Evolutionary conservation across 208 protist genomes (phyloP).

Genomic region (Tritrichomonas foetus): DNA sequence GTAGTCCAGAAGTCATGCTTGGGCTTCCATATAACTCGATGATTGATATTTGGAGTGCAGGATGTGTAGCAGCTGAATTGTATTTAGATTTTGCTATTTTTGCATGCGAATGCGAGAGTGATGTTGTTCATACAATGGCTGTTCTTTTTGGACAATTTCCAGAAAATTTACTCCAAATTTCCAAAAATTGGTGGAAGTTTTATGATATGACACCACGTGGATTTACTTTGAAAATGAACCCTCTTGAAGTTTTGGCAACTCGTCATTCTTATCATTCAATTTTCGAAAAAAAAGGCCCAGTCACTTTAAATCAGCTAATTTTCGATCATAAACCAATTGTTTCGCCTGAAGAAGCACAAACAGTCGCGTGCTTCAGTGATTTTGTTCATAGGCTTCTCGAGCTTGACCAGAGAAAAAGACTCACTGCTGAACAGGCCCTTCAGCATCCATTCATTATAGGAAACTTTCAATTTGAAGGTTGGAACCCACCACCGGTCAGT

Average conservation of each 20-base stretch:
- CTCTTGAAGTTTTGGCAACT: neutral
- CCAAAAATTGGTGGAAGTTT: neutral
- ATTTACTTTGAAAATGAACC: neutral
- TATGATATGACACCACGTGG: neutral
- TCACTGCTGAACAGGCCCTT: constrained; percentile 44
- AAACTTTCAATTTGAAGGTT: neutral
- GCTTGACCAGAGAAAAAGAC: constrained; percentile 43
- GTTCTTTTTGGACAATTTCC: neutral
- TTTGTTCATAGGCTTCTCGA: constrained; percentile 49
- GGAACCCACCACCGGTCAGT: neutral
- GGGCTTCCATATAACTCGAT: neutral
- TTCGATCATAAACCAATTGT: neutral
- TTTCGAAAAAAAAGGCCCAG: neutral
- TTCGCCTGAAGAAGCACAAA: neutral
- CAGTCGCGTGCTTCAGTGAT: constrained; percentile 33
- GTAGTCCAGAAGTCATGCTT: constrained; percentile 74
- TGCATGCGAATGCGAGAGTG: neutral
- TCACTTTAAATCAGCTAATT: neutral
- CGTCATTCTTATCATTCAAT: neutral
- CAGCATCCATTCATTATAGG: constrained; percentile 17
- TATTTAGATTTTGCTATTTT: constrained; percentile 28
- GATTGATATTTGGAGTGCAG: constrained; percentile 23
- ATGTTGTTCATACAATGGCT: neutral
- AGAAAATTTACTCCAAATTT: neutral
- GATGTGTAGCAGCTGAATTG: neutral